Conservation (phyloP, 192 early-diverging fungal species). For the Kappamyces sp. region DNA sequence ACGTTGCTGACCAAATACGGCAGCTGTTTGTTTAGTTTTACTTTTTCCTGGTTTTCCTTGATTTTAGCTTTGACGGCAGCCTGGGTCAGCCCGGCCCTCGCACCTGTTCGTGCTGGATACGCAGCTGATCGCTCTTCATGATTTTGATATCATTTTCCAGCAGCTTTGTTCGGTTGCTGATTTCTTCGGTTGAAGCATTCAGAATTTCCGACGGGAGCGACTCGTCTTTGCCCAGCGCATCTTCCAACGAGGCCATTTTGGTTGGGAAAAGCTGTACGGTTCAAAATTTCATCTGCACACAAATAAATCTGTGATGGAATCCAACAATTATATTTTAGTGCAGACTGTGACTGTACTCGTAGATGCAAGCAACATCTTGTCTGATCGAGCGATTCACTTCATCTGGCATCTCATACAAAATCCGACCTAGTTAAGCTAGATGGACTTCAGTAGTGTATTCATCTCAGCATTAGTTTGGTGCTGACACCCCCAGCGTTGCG, state of each 20-base stretch:
- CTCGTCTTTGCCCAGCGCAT: conserved; percentile 58
- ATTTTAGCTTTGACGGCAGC: conserved; percentile 81
- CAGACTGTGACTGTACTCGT: too few species aligned
- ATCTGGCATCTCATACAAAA: too few species aligned
- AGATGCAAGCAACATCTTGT: too few species aligned
- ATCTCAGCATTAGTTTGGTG: too few species aligned
- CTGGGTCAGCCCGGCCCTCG: too few species aligned
- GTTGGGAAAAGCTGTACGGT: neutral
- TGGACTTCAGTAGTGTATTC: too few species aligned
- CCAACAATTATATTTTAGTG: too few species aligned
- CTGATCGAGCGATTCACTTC: too few species aligned
- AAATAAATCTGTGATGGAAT: too few species aligned
- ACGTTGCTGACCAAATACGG: conserved; percentile 96
- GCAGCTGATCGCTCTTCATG: conserved; percentile 84
- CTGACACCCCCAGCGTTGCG: too few species aligned
- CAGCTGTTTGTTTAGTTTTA: conserved; percentile 95
- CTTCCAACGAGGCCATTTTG: conserved; percentile 69
- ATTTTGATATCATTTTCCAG: conserved; percentile 97
- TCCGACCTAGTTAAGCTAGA: too few species aligned
- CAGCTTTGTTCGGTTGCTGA: conserved; percentile 81
- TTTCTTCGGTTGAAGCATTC: conserved; percentile 81
- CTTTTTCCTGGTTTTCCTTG: conserved; percentile 97
- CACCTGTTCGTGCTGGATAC: conserved; percentile 81
- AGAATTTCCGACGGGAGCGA: conserved; percentile 53
- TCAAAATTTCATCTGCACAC: too few species aligned